phyloP scores from a whole-genome alignment of 768 basidiomycete genomes.

The Exsudoporus frostii region DNA sequence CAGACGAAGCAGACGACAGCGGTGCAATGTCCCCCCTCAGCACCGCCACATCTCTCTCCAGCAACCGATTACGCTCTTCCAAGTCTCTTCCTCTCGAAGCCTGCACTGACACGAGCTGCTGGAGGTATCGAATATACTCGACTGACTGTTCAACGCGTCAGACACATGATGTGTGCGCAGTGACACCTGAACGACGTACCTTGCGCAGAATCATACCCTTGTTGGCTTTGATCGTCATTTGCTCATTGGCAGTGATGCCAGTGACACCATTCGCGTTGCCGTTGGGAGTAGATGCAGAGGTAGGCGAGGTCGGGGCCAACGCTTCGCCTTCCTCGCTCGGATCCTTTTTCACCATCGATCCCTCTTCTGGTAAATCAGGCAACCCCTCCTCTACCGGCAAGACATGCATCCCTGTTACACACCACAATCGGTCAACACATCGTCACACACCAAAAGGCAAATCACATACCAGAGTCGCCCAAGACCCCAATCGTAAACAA shows the following conservation, averaged over 20 bases:
- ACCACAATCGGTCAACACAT: background rate
- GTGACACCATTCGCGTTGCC: background rate
- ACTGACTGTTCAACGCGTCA: conserved; percentile 36
- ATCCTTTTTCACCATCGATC: conserved; percentile 24
- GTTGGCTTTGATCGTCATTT: conserved; percentile 75
- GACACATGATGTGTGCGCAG: background rate
- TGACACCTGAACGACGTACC: conserved; percentile 36
- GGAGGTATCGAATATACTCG: conserved; percentile 68
- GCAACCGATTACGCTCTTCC: conserved; percentile 60
- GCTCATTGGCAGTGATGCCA: conserved; percentile 22
- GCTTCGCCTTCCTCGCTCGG: conserved; percentile 30
- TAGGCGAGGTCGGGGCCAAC: conserved; percentile 18
- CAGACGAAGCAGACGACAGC: conserved; percentile 8
- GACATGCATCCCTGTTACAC: conserved; percentile 21
- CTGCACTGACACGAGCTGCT: conserved; percentile 80
- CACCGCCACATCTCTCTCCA: conserved; percentile 30
- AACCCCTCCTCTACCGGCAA: conserved; percentile 25
- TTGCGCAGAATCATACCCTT: conserved; percentile 92
- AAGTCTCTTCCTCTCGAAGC: conserved; percentile 76
- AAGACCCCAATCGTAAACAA: conserved; percentile 19
- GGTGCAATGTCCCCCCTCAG: conserved; percentile 17
- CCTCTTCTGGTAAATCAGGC: conserved; percentile 30
- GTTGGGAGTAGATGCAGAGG: conserved; percentile 17
- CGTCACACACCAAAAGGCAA: too few relatives aligned
- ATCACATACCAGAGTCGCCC: conserved; percentile 21